phyloP scores from a whole-genome alignment of 2,329 filamentous ascomycete species.

The Xylariaceae sp. region DNA sequence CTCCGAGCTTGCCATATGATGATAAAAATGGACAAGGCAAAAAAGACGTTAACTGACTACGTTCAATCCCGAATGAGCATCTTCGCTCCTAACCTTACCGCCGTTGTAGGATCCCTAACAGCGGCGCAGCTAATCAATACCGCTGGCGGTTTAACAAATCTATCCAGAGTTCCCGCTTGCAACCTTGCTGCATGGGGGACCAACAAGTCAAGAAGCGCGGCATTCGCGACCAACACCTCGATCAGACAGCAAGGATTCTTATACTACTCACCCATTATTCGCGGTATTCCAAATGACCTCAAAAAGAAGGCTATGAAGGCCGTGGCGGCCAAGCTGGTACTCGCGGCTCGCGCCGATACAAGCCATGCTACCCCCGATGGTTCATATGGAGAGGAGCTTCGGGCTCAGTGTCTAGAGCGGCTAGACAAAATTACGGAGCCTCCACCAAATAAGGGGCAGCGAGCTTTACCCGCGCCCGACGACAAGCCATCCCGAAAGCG shows the following conservation, averaged over 20 bases:
- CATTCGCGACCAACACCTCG: conserved; percentile 88
- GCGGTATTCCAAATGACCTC: conserved; percentile 76
- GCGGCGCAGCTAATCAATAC: conserved; percentile 96
- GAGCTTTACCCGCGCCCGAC: conserved; percentile 85
- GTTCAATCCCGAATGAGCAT: conserved; percentile 96
- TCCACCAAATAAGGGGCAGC: conserved; percentile 79
- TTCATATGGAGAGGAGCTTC: conserved; percentile 75
- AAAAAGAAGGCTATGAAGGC: conserved; percentile 95
- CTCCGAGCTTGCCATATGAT: conserved; percentile 80
- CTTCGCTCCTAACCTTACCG: conserved; percentile 91
- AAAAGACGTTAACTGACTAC: conserved; percentile 82
- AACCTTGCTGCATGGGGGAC: conserved; percentile 89
- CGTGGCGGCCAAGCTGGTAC: conserved; percentile 84
- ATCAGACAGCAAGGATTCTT: conserved; percentile 89
- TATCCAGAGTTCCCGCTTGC: conserved; percentile 89
- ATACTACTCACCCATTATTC: conserved; percentile 86
- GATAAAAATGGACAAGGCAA: conserved; percentile 80
- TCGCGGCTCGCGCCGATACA: conserved; percentile 88
- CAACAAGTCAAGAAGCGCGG: conserved; percentile 68
- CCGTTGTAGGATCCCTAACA: conserved; percentile 84
- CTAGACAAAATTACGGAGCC: conserved; percentile 92
- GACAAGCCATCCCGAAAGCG: conserved; percentile 93
- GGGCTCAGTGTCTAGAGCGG: conserved; percentile 75
- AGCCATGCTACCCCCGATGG: conserved; percentile 79
- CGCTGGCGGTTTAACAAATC: conserved; percentile 78